Conservation (phyloP, 2,329 filamentous ascomycete species). For the Exophiala sp. region DNA sequence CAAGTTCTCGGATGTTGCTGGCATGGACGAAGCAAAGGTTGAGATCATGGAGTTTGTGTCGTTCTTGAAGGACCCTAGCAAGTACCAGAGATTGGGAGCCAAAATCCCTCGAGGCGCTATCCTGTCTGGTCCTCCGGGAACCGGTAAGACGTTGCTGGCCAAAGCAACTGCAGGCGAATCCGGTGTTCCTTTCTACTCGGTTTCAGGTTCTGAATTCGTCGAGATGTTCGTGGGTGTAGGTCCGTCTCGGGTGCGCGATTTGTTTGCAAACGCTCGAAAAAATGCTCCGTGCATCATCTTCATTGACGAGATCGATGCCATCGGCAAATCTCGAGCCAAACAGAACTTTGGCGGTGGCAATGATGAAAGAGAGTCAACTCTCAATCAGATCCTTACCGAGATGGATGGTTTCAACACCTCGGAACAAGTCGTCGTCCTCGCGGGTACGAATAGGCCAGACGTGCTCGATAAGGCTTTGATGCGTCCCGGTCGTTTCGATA, state of each 20-base stretch:
- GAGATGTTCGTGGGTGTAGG: slow-evolving; percentile 99
- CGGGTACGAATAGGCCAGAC: slow-evolving; percentile 92
- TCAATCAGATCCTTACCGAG: slow-evolving; percentile 97
- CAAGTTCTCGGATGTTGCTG: slow-evolving; percentile 93
- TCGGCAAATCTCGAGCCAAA: slow-evolving; percentile 83
- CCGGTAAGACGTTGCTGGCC: slow-evolving; percentile 93
- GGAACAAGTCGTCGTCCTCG: slow-evolving; percentile 92
- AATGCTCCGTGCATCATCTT: slow-evolving; percentile 98
- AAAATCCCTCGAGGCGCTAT: slow-evolving; percentile 98
- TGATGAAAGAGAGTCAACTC: slow-evolving; percentile 90
- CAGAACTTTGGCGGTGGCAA: slow-evolving; percentile 82
- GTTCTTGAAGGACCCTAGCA: slow-evolving; percentile 88
- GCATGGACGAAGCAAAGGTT: slow-evolving; percentile 94
- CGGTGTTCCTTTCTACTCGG: slow-evolving; percentile 93
- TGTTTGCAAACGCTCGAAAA: slow-evolving; percentile 91
- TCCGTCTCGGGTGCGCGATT: slow-evolving; percentile 85
- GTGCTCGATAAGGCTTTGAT: slow-evolving; percentile 92
- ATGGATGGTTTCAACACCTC: slow-evolving; percentile 99
- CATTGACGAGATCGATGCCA: slow-evolving; percentile 98
- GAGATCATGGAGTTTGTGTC: slow-evolving; percentile 99
- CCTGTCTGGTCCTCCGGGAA: slow-evolving; percentile 93
- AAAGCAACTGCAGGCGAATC: slow-evolving; percentile 98
- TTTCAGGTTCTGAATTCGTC: slow-evolving; percentile 97
- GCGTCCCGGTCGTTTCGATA: slow-evolving; percentile 92
- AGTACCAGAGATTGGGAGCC: slow-evolving; percentile 87